phyloP scores from a whole-genome alignment of 257 asterid species.

The Ophiorrhiza pumila region DNA sequence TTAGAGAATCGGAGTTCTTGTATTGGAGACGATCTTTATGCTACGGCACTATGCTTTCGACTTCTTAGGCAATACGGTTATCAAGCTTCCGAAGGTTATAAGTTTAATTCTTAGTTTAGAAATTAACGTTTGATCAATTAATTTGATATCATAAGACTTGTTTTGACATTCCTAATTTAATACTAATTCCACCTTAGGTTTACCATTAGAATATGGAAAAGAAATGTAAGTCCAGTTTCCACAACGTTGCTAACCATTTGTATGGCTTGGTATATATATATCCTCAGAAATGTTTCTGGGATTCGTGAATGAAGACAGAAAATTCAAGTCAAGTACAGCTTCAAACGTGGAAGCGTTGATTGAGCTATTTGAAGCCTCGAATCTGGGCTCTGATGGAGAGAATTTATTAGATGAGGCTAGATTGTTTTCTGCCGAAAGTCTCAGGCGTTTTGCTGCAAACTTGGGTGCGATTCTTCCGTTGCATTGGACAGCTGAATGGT shows the following conservation, averaged over 20 bases:
- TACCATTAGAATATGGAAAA: too few relatives aligned
- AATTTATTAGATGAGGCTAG: conserved; percentile 26
- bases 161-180: too few relatives aligned
- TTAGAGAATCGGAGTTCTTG: neutral
- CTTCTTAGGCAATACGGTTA: conserved; percentile 55
- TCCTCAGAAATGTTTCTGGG: conserved; percentile 30
- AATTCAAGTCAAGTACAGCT: conserved; percentile 6
- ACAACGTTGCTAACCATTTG: neutral
- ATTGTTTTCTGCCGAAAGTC: conserved; percentile 3
- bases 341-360: conserved; percentile 16
- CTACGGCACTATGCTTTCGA: conserved; percentile 40
- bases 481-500: conserved; percentile 56
- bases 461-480: conserved; percentile 26
- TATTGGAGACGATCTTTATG: conserved; percentile 25
- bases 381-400: conserved; percentile 40
- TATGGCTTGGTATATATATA: neutral
- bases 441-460: conserved; percentile 2
- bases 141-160: too few relatives aligned
- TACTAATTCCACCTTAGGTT: too few relatives aligned
- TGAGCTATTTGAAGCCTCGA: conserved; percentile 54
- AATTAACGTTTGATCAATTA: too few relatives aligned
- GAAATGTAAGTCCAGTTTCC: too few relatives aligned
- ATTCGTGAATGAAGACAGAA: conserved; percentile 24
- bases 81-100: conserved; percentile 57
- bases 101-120: too few relatives aligned